Evolutionary conservation across 257 asterid genomes (phyloP).

Genomic region (Voacanga thouarsii): DNA sequence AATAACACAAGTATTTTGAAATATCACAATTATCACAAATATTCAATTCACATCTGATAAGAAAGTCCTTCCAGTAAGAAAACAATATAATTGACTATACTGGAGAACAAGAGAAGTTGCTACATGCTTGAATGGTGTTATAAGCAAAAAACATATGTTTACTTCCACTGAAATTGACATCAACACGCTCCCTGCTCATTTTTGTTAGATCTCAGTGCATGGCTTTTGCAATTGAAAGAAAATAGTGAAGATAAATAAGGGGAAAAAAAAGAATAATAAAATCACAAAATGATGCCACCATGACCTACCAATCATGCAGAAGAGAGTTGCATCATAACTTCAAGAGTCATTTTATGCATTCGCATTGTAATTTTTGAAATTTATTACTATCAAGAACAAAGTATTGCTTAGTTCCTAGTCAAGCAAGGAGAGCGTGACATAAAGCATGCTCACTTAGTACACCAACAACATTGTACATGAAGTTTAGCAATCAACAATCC

Average conservation of each 20-base stretch:
- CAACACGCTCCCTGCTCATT: slow-evolving; percentile 78
- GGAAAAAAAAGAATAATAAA: background rate
- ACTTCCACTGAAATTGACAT: slow-evolving; percentile 70
- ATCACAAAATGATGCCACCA: background rate
- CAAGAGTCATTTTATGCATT: background rate
- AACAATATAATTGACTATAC: background rate
- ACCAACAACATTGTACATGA: too few species aligned
- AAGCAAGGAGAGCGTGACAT: too few species aligned
- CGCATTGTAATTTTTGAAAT: background rate
- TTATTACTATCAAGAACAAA: too few species aligned
- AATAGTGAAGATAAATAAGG: background rate
- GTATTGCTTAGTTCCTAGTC: too few species aligned
- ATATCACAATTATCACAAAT: too few species aligned
- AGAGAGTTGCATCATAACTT: background rate
- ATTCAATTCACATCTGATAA: background rate
- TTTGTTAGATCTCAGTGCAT: slow-evolving; percentile 66
- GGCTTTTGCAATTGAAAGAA: slow-evolving; percentile 43
- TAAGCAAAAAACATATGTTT: slow-evolving; percentile 64
- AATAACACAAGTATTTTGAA: too few species aligned
- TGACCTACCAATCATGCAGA: background rate
- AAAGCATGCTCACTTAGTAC: too few species aligned
- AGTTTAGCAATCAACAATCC: too few species aligned
- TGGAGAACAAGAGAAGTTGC: background rate
- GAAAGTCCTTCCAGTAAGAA: background rate
- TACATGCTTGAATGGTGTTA: slow-evolving; percentile 74